A percentile compares a stretch with the other conserved stretches of the same genome.
phyloP scores from a whole-genome alignment of 2,329 filamentous ascomycete species.

The Lachnum nothofagi region DNA sequence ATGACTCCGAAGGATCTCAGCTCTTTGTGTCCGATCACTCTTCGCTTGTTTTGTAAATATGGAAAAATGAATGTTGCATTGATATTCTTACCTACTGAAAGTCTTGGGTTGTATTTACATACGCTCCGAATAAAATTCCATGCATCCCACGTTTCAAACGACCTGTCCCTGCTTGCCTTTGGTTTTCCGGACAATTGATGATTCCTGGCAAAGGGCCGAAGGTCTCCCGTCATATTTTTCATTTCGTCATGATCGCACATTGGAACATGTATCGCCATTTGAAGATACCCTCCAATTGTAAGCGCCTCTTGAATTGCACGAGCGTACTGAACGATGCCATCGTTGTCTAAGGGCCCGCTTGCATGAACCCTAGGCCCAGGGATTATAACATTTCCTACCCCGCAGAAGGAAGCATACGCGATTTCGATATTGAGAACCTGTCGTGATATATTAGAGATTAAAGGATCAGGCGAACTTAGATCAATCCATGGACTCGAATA shows the following conservation, averaged over 20 bases:
- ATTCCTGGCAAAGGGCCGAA: slow-evolving; percentile 29
- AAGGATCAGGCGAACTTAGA: slow-evolving; percentile 72
- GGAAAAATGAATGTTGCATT: slow-evolving; percentile 26
- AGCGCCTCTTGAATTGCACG: slow-evolving; percentile 78
- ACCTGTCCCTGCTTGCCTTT: slow-evolving; percentile 42
- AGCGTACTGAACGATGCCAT: slow-evolving; percentile 68
- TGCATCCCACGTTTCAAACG: slow-evolving; percentile 83
- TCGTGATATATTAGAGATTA: slow-evolving; percentile 79
- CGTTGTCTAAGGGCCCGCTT: slow-evolving; percentile 43
- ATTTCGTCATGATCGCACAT: slow-evolving; percentile 69
- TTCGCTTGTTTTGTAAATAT: slow-evolving; percentile 17
- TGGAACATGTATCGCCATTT: slow-evolving; percentile 73
- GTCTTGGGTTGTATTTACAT: slow-evolving; percentile 76
- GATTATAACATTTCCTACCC: slow-evolving; percentile 75
- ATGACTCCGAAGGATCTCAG: slow-evolving; percentile 27
- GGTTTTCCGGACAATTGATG: slow-evolving; percentile 34
- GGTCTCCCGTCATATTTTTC: slow-evolving; percentile 34
- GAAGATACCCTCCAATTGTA: slow-evolving; percentile 67
- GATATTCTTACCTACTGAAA: slow-evolving; percentile 71
- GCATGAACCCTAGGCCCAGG: slow-evolving; percentile 67
- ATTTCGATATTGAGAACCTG: slow-evolving; percentile 89
- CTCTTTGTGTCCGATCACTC: slow-evolving; percentile 13
- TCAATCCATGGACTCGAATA: slow-evolving; percentile 92
- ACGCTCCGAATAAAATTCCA: slow-evolving; percentile 84
- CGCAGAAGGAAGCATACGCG: slow-evolving; percentile 93